A percentile compares a stretch with the other conserved stretches of the same genome.
Conservation (phyloP, 2,329 filamentous ascomycete genomes). For the Arthrobotrys megalospora region DNA sequence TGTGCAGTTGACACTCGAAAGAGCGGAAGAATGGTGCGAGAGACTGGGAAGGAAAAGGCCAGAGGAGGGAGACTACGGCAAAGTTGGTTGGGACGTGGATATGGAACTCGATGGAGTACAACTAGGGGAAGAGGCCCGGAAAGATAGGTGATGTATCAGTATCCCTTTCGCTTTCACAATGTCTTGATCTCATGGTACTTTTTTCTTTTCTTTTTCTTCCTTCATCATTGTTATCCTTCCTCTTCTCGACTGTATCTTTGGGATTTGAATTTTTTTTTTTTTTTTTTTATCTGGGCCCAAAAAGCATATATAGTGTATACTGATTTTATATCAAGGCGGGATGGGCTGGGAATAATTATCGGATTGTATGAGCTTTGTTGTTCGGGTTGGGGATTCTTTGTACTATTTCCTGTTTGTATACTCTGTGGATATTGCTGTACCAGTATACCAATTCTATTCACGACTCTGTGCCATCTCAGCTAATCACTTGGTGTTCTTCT, state of each 20-base stretch:
- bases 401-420: slow-evolving; percentile 25
- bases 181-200: slow-evolving; percentile 3
- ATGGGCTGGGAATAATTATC: slow-evolving; percentile 40
- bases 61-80: slow-evolving; percentile 50
- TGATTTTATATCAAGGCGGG: slow-evolving; percentile 43
- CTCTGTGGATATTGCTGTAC: slow-evolving; percentile 31
- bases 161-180: not conserved
- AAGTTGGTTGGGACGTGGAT: slow-evolving; percentile 58
- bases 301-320: slow-evolving; percentile 40
- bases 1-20: slow-evolving; percentile 88
- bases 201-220: not conserved
- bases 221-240: not conserved
- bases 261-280: slow-evolving; percentile 12
- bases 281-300: slow-evolving; percentile 14
- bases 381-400: slow-evolving; percentile 25
- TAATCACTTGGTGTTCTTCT: not conserved
- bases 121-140: slow-evolving; percentile 25
- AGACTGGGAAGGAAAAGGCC: slow-evolving; percentile 74
- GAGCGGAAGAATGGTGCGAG: slow-evolving; percentile 92
- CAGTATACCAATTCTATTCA: not conserved
- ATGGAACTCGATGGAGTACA: slow-evolving; percentile 44
- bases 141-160: slow-evolving; percentile 46
- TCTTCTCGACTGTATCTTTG: slow-evolving; percentile 24
- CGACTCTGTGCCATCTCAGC: not conserved
- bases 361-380: slow-evolving; percentile 3